A percentile compares a stretch with the other conserved stretches of the same genome.
Conservation (phyloP, 2,329 filamentous ascomycete genomes). For the Basipetospora chlamydospora region DNA sequence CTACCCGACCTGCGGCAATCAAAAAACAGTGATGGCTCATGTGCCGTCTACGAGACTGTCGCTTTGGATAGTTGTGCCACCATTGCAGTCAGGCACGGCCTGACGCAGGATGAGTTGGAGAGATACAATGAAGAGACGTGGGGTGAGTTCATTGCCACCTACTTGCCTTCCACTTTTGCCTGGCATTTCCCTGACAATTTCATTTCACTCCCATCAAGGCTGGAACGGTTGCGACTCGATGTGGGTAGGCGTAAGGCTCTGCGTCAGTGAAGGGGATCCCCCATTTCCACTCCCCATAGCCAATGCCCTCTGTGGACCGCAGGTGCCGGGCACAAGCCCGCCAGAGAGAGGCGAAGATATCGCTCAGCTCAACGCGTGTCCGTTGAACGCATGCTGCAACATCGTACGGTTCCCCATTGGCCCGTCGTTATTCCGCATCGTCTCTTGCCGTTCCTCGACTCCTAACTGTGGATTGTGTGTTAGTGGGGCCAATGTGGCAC, state of each 20-base stretch:
- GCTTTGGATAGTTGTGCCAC: conserved; percentile 18
- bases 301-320: conserved; percentile 20
- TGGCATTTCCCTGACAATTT: too few relatives aligned
- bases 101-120: conserved; percentile 21
- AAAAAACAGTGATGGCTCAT: conserved; percentile 18
- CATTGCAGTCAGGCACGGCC: conserved; percentile 16
- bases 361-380: conserved; percentile 16
- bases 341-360: conserved; percentile 6
- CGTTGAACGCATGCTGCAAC: conserved; percentile 17
- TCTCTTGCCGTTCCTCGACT: not conserved
- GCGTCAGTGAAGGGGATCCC: too few relatives aligned
- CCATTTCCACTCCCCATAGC: conserved; percentile 18
- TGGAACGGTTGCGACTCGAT: too few relatives aligned
- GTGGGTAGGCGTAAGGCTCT: too few relatives aligned
- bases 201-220: too few relatives aligned
- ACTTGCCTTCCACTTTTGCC: too few relatives aligned
- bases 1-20: conserved; percentile 10
- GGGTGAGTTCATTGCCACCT: conserved; percentile 22
- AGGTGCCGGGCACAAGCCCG: conserved; percentile 12
- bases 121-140: conserved; percentile 22
- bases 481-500: conserved; percentile 29
- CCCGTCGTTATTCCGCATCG: not conserved
- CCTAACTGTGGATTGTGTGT: not conserved
- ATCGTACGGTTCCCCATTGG: conserved; percentile 7
- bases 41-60: conserved; percentile 20